Evolutionary conservation across 2,329 filamentous ascomycete genomes (phyloP).

Genomic region (Fusarium agapanthi): DNA sequence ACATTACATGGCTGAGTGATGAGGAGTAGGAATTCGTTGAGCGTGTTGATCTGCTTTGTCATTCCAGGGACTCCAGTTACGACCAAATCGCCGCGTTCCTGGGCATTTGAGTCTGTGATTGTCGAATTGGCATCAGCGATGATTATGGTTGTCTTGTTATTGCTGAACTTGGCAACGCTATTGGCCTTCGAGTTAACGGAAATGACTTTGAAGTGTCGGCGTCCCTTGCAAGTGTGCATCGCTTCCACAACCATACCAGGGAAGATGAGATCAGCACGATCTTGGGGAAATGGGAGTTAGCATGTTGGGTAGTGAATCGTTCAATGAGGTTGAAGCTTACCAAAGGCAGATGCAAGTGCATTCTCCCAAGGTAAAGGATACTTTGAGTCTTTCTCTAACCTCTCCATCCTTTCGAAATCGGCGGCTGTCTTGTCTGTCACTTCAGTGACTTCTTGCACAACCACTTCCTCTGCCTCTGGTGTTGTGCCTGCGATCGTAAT

Average conservation of each 20-base stretch:
- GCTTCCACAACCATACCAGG: constrained; percentile 77
- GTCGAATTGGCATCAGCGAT: constrained; percentile 46
- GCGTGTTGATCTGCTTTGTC: constrained; percentile 65
- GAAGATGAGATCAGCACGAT: constrained; percentile 72
- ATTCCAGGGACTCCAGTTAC: constrained; percentile 74
- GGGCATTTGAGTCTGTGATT: constrained; percentile 15
- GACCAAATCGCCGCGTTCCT: constrained; percentile 49
- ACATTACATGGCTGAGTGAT: constrained; percentile 56
- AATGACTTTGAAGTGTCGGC: constrained; percentile 60
- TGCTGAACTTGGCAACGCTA: constrained; percentile 55
- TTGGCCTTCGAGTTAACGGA: constrained; percentile 63
- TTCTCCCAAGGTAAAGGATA: constrained; percentile 50
- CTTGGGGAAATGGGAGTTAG: constrained; percentile 47
- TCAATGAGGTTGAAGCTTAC: constrained; percentile 28
- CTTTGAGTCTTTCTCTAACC: constrained; percentile 41
- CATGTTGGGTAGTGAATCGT: not conserved
- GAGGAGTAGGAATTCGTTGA: constrained; percentile 72
- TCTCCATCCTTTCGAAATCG: constrained; percentile 11
- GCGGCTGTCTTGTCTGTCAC: constrained; percentile 9
- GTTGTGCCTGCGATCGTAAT: constrained; percentile 67
- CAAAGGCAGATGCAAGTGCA: constrained; percentile 46
- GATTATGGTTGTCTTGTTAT: constrained; percentile 49
- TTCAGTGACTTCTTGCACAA: constrained; percentile 66
- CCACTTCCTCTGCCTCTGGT: constrained; percentile 64
- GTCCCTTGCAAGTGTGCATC: constrained; percentile 47